Percentiles rank a stretch among this genome's conserved stretches.
phyloP scores from a whole-genome alignment of 1,139 yeast species.

The Blastobotrys raffinosifermentans region DNA sequence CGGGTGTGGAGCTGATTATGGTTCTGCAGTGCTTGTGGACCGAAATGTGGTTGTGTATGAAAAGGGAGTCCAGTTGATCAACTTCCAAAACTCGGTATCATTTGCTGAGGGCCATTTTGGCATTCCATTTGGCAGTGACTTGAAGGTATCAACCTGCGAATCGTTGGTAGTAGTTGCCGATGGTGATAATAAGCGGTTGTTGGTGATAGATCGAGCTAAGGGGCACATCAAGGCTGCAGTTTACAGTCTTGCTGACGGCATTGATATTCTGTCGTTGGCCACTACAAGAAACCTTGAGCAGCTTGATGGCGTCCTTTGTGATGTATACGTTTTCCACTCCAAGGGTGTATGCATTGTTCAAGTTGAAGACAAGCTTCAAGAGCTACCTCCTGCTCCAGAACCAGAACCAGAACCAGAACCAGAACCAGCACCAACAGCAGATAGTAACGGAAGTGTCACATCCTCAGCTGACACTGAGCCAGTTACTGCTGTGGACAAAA shows the following conservation, averaged over 20 bases:
- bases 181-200: constrained; percentile 1
- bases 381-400: background rate
- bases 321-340: constrained; percentile 20
- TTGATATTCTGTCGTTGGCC: constrained; percentile 14
- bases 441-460: no score
- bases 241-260: constrained; percentile 8
- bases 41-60: no score
- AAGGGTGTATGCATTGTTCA: constrained; percentile 19
- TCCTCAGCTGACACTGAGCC: background rate
- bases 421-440: no score
- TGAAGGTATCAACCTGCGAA: no score
- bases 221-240: no score
- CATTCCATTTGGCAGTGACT: no score
- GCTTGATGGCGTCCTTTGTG: constrained; percentile 15
- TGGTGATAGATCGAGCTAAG: no score
- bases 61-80: no score
- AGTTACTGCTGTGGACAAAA: background rate
- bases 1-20: no score
- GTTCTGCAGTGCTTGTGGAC: no score
- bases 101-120: no score
- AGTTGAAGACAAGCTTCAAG: constrained; percentile 3
- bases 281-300: constrained; percentile 17
- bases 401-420: background rate
- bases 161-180: constrained; percentile 10
- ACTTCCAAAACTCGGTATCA: no score